Conservation (phyloP, 306 rosid species). For the Medicago lupulina region DNA sequence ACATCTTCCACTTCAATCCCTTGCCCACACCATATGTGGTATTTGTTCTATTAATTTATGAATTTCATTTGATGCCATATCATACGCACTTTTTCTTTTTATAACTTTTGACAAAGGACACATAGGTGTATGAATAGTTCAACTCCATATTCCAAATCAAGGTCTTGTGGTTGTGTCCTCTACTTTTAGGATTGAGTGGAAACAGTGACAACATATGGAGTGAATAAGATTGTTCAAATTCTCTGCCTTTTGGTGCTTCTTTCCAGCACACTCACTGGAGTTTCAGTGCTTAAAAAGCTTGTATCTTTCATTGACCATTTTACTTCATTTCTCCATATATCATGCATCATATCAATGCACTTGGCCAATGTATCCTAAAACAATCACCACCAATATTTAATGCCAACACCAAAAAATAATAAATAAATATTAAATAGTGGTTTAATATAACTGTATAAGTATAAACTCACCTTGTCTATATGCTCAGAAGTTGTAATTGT, state of each 20-base stretch:
- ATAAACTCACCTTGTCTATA: conserved; percentile 56
- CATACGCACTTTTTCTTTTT: too few species aligned
- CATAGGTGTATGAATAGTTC: not conserved
- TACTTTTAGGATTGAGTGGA: not conserved
- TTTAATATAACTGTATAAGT: not conserved
- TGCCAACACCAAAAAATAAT: not conserved
- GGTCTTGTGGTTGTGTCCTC: not conserved
- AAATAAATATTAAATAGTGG: not conserved
- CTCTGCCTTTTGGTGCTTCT: conserved; percentile 49
- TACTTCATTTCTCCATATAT: conserved; percentile 44
- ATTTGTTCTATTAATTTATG: too few species aligned
- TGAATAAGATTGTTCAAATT: conserved; percentile 29
- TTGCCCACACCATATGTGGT: too few species aligned
- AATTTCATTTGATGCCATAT: not conserved
- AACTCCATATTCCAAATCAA: not conserved
- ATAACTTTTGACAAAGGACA: too few species aligned
- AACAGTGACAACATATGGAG: not conserved
- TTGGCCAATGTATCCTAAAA: conserved; percentile 58
- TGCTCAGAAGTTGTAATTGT: conserved; percentile 54
- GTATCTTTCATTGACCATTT: conserved; percentile 38
- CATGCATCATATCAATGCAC: conserved; percentile 59
- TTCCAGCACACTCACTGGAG: not conserved
- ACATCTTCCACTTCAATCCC: too few species aligned
- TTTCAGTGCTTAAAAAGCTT: conserved; percentile 46
- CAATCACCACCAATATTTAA: conserved; percentile 23